A percentile compares a stretch with the other conserved stretches of the same genome.
phyloP scores from a whole-genome alignment of 768 basidiomycete species.

The Mycena epipterygia region DNA sequence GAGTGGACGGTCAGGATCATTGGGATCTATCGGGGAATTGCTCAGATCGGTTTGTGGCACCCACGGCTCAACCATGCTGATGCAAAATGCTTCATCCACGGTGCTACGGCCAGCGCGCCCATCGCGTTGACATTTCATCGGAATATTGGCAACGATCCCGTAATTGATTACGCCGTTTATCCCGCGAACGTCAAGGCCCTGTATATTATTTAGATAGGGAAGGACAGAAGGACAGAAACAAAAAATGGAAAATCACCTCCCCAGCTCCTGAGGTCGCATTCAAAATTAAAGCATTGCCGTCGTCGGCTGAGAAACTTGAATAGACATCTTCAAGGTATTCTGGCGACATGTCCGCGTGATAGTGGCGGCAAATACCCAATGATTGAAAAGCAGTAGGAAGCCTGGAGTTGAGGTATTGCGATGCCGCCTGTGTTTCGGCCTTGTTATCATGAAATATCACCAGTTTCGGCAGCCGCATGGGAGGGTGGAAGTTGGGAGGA shows the following conservation, averaged over 20 bases:
- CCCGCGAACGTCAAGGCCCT: background rate
- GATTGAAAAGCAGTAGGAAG: constrained; percentile 26
- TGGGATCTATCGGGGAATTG: background rate
- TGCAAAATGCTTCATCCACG: background rate
- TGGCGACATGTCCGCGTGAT: constrained; percentile 45
- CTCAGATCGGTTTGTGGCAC: background rate
- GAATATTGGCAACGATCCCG: background rate
- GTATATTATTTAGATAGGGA: no score
- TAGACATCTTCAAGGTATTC: constrained; percentile 41
- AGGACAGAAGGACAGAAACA: no score
- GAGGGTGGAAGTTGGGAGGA: constrained; percentile 31
- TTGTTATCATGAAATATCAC: constrained; percentile 37
- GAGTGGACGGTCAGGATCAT: constrained; percentile 4
- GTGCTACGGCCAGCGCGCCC: constrained; percentile 4
- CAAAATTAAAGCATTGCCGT: background rate
- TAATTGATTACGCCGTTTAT: constrained; percentile 12
- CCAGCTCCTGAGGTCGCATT: background rate
- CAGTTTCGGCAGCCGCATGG: constrained; percentile 27
- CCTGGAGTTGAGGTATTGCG: constrained; percentile 14
- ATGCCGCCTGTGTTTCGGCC: constrained; percentile 16
- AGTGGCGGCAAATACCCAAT: constrained; percentile 39
- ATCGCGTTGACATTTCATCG: background rate
- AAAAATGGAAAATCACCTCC: constrained; percentile 1
- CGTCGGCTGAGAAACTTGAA: background rate
- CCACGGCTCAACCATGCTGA: constrained; percentile 21